phyloP scores from a whole-genome alignment of 208 protist species.

The Balamuthia mandrillaris region DNA sequence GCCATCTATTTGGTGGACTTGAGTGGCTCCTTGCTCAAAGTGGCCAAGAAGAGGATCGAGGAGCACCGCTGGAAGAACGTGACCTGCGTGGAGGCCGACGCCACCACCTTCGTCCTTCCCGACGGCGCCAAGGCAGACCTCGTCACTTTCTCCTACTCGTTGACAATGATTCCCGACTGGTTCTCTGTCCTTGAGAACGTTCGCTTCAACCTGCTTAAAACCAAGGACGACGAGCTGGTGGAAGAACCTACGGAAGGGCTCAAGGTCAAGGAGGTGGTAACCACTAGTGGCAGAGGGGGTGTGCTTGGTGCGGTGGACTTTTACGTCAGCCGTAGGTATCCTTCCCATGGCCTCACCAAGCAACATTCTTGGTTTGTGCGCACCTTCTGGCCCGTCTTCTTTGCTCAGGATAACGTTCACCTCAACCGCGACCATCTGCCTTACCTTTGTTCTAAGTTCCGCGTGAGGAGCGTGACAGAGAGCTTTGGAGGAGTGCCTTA shows the following conservation, averaged over 20 bases:
- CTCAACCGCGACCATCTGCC: constrained; percentile 12
- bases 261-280: too few species aligned
- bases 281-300: background rate
- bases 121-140: background rate
- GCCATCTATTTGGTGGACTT: constrained; percentile 34
- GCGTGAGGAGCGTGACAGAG: background rate
- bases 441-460: constrained; percentile 14
- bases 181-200: constrained; percentile 14
- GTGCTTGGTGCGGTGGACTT: constrained; percentile 13
- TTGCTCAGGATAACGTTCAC: constrained; percentile 27
- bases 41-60: constrained; percentile 20
- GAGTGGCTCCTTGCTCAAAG: background rate
- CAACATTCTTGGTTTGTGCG: constrained; percentile 9
- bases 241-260: too few species aligned
- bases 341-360: background rate
- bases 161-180: constrained; percentile 37
- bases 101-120: background rate
- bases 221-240: too few species aligned
- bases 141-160: background rate
- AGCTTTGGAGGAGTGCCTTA: constrained; percentile 21
- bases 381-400: constrained; percentile 28
- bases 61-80: constrained; percentile 39
- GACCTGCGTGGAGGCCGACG: constrained; percentile 22
- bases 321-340: constrained; percentile 23
- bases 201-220: too few species aligned